These are phyloP conservation scores for Hypericum androsaemum DNA, from an alignment of 345 rosid genomes.

Conservation along the genomic window DNA sequence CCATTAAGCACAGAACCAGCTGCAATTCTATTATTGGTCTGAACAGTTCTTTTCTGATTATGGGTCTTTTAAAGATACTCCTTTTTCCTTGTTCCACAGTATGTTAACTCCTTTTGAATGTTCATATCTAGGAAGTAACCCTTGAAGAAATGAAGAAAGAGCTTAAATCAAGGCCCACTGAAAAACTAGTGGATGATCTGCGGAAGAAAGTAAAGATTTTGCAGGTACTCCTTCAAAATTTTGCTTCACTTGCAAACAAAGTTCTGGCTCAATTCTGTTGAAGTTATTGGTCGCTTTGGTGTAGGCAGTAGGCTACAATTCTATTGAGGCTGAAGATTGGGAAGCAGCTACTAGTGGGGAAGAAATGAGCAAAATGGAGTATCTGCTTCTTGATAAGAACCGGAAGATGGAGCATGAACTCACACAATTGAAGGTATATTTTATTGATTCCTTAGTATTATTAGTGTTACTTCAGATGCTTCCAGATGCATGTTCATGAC, in stretches of 20 bases:
- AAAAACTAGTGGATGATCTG: constrained; percentile 88
- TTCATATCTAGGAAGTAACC: constrained; percentile 45
- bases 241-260: not conserved
- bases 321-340: constrained; percentile 99
- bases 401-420: constrained; percentile 94
- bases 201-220: constrained; percentile 92
- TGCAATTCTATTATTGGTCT: no score
- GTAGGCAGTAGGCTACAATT: constrained; percentile 94
- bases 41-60: no score
- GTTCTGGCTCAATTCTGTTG: constrained; percentile 9
- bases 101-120: not conserved
- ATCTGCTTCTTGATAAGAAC: constrained; percentile 97
- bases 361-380: constrained; percentile 99
- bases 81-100: no score
- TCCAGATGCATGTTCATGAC: no score
- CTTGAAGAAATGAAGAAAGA: constrained; percentile 87
- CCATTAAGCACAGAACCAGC: no score
- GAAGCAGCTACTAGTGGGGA: constrained; percentile 85
- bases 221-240: constrained; percentile 43
- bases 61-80: no score
- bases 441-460: not conserved
- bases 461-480: not conserved
- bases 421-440: constrained; percentile 74
- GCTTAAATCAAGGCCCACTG: constrained; percentile 84
- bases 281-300: constrained; percentile 12